Percentiles rank a stretch among this genome's conserved stretches.
phyloP scores from a whole-genome alignment of 257 asterid species.

The Ligustrum vulgare region DNA sequence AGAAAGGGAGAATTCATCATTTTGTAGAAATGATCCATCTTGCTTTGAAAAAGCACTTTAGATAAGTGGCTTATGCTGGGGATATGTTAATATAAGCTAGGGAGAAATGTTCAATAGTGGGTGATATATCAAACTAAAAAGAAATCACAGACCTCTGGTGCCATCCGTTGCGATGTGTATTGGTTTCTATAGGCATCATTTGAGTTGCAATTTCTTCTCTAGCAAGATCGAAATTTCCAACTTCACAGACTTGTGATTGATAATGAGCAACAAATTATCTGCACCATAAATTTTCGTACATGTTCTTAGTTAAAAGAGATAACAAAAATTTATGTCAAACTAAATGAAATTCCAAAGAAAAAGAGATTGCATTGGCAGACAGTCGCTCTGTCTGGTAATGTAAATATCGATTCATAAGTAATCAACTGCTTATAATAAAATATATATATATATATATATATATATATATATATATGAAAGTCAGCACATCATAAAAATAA shows the following conservation, averaged over 20 bases:
- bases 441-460: neutral
- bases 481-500: too few relatives aligned
- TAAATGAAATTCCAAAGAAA: neutral
- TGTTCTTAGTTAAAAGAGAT: conserved; percentile 29
- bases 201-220: conserved; percentile 93
- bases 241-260: conserved; percentile 82
- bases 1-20: too few relatives aligned
- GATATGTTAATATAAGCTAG: too few relatives aligned
- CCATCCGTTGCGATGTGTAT: conserved; percentile 99
- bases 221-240: conserved; percentile 96
- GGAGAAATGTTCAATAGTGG: neutral
- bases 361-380: neutral
- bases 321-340: conserved; percentile 7
- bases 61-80: too few relatives aligned
- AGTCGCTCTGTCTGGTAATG: neutral
- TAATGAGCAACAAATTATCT: conserved; percentile 95
- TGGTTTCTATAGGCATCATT: conserved; percentile 99
- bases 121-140: conserved; percentile 1
- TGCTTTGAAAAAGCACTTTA: too few relatives aligned
- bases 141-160: conserved; percentile 78
- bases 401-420: conserved; percentile 8
- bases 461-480: neutral
- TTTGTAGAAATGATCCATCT: too few relatives aligned
- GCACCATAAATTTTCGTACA: conserved; percentile 41
- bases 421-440: conserved; percentile 2